These are phyloP conservation scores for Fusarium incarnatum DNA, from an alignment of 2,329 filamentous ascomycete genomes.

Conservation along the genomic window DNA sequence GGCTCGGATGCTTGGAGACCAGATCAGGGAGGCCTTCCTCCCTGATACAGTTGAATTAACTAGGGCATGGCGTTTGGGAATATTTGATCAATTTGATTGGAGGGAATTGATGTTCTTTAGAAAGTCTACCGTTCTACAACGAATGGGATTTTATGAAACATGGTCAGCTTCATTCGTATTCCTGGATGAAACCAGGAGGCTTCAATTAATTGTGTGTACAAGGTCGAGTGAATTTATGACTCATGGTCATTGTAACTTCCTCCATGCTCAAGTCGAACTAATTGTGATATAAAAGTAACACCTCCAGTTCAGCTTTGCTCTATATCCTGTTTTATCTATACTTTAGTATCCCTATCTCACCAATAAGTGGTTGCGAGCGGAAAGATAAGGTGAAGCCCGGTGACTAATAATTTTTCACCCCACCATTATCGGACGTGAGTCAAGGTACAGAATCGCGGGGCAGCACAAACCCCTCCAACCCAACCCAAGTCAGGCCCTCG, in stretches of 20 bases:
- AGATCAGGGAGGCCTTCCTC: neutral
- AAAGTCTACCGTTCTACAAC: neutral
- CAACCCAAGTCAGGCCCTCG: constrained; percentile 7
- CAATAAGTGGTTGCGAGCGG: constrained; percentile 2
- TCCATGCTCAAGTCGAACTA: neutral
- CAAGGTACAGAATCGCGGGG: constrained; percentile 36
- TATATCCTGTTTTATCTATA: neutral
- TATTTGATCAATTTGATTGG: neutral
- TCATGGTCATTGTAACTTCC: neutral
- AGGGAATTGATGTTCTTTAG: neutral
- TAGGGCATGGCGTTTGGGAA: constrained; percentile 32
- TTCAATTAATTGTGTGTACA: neutral
- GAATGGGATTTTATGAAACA: neutral
- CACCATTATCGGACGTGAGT: constrained; percentile 40
- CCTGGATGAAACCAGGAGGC: neutral
- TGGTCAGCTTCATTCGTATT: neutral
- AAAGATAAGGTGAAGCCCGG: constrained; percentile 21
- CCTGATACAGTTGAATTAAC: constrained; percentile 14
- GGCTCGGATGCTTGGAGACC: neutral
- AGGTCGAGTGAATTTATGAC: neutral
- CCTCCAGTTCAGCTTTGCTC: neutral
- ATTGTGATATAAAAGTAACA: neutral
- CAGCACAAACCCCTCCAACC: constrained; percentile 34
- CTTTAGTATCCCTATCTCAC: neutral
- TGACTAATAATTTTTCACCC: constrained; percentile 41